Evolutionary conservation across 129 eudicot genomes (phyloP).

Genomic region (Lactuca saligna): DNA sequence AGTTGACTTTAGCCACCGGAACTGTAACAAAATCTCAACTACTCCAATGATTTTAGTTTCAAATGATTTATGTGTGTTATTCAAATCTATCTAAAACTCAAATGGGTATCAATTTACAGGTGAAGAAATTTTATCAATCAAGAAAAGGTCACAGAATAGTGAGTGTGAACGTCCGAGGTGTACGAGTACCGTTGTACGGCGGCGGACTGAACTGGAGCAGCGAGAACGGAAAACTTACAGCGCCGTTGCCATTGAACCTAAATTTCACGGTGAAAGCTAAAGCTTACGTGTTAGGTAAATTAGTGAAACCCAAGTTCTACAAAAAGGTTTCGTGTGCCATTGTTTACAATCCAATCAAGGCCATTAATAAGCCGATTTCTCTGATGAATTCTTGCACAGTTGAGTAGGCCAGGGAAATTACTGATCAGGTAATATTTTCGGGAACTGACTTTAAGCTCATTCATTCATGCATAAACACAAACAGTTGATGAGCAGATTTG

Average conservation of each 20-base stretch:
- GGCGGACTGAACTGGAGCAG: constrained; percentile 60
- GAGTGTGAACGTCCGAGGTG: constrained; percentile 52
- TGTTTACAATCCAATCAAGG: constrained; percentile 56
- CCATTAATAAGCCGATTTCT: constrained; percentile 44
- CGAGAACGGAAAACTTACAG: constrained; percentile 44
- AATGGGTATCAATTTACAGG: constrained; percentile 31
- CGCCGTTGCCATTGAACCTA: constrained; percentile 60
- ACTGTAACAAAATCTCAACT: constrained; percentile 29
- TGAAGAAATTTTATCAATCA: constrained; percentile 65
- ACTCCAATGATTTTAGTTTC: neutral
- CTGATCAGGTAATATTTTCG: neutral
- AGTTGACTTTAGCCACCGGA: constrained; percentile 70
- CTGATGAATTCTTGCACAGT: constrained; percentile 61
- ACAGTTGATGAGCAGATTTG: constrained; percentile 10
- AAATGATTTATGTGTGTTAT: neutral
- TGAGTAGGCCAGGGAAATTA: constrained; percentile 16
- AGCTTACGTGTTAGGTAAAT: constrained; percentile 70
- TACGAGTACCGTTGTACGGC: constrained; percentile 63
- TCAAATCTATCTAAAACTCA: neutral
- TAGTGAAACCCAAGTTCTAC: constrained; percentile 76
- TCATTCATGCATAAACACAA: constrained; percentile 21
- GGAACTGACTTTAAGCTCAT: neutral
- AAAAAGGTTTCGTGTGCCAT: constrained; percentile 55
- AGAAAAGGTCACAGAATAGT: constrained; percentile 68
- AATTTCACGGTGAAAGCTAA: constrained; percentile 63